These are phyloP conservation scores for Kwoniella heveanensis DNA, from an alignment of 768 basidiomycete species.

Conservation along the genomic window DNA sequence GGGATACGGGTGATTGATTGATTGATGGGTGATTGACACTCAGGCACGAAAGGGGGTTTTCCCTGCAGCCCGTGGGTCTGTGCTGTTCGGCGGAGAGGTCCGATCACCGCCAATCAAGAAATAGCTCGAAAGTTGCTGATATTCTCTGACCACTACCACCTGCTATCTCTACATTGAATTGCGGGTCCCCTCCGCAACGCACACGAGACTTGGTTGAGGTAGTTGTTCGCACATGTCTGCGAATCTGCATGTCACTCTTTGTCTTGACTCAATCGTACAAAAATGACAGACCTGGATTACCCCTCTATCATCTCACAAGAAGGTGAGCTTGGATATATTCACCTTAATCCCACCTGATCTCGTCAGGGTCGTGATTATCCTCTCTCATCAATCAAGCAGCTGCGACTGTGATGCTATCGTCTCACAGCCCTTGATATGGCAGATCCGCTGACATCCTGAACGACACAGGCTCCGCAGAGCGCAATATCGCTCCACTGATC, in stretches of 20 bases:
- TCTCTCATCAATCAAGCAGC: too few species aligned
- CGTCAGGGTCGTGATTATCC: too few species aligned
- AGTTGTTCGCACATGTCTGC: not conserved
- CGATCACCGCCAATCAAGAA: not conserved
- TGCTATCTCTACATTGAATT: too few species aligned
- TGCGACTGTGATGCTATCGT: too few species aligned
- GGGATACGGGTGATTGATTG: not conserved
- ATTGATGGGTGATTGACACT: not conserved
- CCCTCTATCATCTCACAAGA: conserved; percentile 32
- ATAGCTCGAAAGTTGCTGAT: not conserved
- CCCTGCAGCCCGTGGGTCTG: too few species aligned
- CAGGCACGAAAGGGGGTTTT: not conserved
- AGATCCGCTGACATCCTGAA: too few species aligned
- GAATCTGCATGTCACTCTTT: too few species aligned
- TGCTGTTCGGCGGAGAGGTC: not conserved
- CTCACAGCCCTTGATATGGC: too few species aligned
- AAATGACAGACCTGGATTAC: conserved; percentile 5
- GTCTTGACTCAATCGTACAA: not conserved
- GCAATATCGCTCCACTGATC: conserved; percentile 32
- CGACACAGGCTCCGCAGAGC: conserved; percentile 26
- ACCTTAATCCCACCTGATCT: too few species aligned
- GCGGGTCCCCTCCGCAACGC: too few species aligned
- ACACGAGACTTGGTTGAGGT: too few species aligned
- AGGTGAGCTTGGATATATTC: conserved; percentile 13
- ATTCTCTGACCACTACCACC: too few species aligned